Evolutionary conservation across 2,329 filamentous ascomycete species (phyloP), one percentile per base, ranked within the genome.

Genomic region (Stagonosporopsis cucurbitacearum): DNA sequence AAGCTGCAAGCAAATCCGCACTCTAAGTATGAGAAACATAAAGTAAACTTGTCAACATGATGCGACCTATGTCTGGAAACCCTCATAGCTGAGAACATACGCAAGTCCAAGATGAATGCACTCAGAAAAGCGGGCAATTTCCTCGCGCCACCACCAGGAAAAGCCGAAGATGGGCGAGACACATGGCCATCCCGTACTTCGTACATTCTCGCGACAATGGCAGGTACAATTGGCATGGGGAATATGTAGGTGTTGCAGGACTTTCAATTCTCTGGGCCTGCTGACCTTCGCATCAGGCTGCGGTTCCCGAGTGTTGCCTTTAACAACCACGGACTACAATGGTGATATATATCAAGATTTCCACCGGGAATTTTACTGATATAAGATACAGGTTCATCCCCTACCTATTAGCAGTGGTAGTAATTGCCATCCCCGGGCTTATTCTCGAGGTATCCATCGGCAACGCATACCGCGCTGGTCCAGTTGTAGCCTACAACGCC

Each of bases 311-410:
- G 57, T 0, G 52, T 58, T 0, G 59, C 61, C 6, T 64, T 62
- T 47, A 64, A 67, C 47, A 65, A 65, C 35, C 54, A 64, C 30
- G 57, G 60, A 4, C 44, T 65, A 2, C 59, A 65, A 36, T 64
- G 52, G 50, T 64, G 61, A 43, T 54, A 60, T 60, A 13, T 22
- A 19, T 11, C 15, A 4, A 39, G 23, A 6, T 13, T 11, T 1
- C 60, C 63, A 23, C 13, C 63, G 0, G 41, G 60, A 22, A 22
- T 3, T 4, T 4, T 3, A 20, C 35, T 8, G 13, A 37, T 8
- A 22, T 8, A 2, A 37, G 3, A 13, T 12, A 4, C 15, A 42
- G 40, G 40, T 42, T 42, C 25, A 42, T 42, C 3, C 22, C 40
- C 2, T 42, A 42, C 11, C 17, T 42, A 23, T 17, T 30, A 30